These are phyloP conservation scores for Boletus sp. DNA, from an alignment of 1,284 basidiomycete genomes.

Conservation along the genomic window DNA sequence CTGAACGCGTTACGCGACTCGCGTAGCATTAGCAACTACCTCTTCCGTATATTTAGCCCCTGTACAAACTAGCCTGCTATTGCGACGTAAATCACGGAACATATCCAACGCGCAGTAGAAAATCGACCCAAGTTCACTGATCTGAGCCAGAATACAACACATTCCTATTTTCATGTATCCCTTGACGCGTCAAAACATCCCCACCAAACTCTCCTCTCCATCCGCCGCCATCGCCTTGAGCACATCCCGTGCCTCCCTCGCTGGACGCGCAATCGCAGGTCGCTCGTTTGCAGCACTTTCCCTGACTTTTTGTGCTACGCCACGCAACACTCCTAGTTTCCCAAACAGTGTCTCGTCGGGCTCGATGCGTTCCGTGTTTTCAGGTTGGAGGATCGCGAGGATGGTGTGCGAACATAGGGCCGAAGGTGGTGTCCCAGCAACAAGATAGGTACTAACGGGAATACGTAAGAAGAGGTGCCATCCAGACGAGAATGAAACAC, in stretches of 20 bases:
- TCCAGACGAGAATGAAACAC: background rate
- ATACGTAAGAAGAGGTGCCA: background rate
- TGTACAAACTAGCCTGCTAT: too few species aligned
- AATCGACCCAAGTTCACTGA: too few species aligned
- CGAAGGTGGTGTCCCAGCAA: constrained; percentile 65
- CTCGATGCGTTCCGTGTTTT: background rate
- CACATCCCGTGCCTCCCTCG: constrained; percentile 82
- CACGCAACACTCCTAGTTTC: constrained; percentile 61
- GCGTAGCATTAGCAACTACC: too few species aligned
- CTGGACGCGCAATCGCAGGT: constrained; percentile 79
- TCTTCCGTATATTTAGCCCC: too few species aligned
- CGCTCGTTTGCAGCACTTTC: constrained; percentile 74
- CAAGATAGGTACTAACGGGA: constrained; percentile 53
- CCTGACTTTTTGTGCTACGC: constrained; percentile 74
- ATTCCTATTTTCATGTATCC: too few species aligned
- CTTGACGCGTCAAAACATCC: constrained; percentile 29
- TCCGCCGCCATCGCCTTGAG: constrained; percentile 49
- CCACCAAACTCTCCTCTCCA: constrained; percentile 33
- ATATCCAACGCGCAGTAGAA: too few species aligned
- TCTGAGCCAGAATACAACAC: too few species aligned
- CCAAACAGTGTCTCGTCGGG: constrained; percentile 59
- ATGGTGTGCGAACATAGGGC: constrained; percentile 69
- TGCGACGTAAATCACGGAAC: too few species aligned
- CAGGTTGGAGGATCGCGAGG: constrained; percentile 40
- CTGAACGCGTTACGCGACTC: too few species aligned